Conservation (phyloP, 495 filamentous ascomycete genomes). For the Choiromyces venosus region DNA sequence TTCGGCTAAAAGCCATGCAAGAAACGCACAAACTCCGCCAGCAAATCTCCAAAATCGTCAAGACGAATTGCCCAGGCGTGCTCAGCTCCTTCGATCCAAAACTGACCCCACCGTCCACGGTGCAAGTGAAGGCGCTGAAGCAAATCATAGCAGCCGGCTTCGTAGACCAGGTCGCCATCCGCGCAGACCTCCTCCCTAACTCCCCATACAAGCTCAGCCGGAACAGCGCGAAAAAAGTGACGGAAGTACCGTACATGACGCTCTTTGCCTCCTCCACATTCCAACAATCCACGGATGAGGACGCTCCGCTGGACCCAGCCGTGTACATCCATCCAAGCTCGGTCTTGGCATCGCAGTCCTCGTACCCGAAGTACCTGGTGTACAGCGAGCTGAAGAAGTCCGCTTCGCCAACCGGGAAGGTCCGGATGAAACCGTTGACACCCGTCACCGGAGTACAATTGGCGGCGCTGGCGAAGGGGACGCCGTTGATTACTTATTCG, state of each 20-base stretch:
- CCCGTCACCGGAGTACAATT: slow-evolving; percentile 68
- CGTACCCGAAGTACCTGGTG: slow-evolving; percentile 75
- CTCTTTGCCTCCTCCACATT: slow-evolving; percentile 66
- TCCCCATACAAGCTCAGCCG: slow-evolving; percentile 66
- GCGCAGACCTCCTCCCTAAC: slow-evolving; percentile 72
- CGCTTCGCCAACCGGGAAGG: slow-evolving; percentile 58
- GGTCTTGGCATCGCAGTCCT: slow-evolving; percentile 63
- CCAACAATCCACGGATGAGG: slow-evolving; percentile 22
- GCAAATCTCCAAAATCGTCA: slow-evolving; percentile 76
- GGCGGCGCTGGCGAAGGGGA: slow-evolving; percentile 74
- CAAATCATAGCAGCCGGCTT: slow-evolving; percentile 90
- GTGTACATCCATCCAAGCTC: slow-evolving; percentile 88
- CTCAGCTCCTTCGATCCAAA: slow-evolving; percentile 56
- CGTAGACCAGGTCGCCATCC: slow-evolving; percentile 91
- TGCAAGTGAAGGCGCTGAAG: slow-evolving; percentile 74
- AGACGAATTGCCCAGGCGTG: slow-evolving; percentile 64
- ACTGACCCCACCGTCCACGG: slow-evolving; percentile 62
- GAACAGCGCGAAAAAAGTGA: slow-evolving; percentile 60
- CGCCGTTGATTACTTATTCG: slow-evolving; percentile 74
- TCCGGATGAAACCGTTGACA: slow-evolving; percentile 82
- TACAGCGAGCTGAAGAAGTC: slow-evolving; percentile 70
- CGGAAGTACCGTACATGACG: slow-evolving; percentile 85
- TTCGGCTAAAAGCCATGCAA: slow-evolving; percentile 74
- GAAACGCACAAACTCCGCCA: slow-evolving; percentile 76
- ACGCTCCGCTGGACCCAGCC: slow-evolving; percentile 47